Percentiles rank a stretch among this genome's conserved stretches.
These are phyloP conservation scores for Termitomyces sp. DNA, from an alignment of 768 basidiomycete species.

Conservation along the genomic window DNA sequence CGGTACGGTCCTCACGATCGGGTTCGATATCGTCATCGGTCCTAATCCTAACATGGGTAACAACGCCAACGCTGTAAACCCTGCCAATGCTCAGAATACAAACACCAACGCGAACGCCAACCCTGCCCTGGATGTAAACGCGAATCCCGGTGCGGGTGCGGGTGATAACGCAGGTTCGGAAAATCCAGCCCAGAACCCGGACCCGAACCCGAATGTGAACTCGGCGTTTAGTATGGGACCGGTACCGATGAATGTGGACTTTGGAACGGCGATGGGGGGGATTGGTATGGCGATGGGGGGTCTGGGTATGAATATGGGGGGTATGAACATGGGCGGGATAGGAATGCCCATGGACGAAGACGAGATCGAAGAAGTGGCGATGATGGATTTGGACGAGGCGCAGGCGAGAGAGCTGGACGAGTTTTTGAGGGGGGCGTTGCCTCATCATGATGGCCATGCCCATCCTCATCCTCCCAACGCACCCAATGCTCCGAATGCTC, in stretches of 20 bases:
- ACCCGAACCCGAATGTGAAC: background rate
- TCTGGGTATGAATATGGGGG: background rate
- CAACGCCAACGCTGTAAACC: background rate
- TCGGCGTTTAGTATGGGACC: background rate
- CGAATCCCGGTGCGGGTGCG: background rate
- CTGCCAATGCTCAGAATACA: background rate
- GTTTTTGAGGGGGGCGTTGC: background rate
- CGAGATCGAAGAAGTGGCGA: background rate
- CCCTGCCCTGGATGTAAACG: background rate
- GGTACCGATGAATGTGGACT: background rate
- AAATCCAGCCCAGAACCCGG: background rate
- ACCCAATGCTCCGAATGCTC: background rate
- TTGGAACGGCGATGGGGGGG: too few relatives aligned
- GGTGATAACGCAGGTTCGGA: background rate
- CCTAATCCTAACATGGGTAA: background rate
- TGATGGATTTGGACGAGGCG: background rate
- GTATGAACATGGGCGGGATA: background rate
- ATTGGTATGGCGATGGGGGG: background rate
- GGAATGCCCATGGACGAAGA: background rate
- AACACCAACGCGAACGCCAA: background rate
- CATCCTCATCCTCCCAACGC: background rate
- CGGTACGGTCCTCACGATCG: background rate
- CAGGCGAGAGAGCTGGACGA: background rate
- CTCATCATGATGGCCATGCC: background rate
- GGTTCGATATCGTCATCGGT: constrained; percentile 6